Percentiles rank a stretch among this genome's conserved stretches.
Conservation (phyloP, 192 early-diverging fungal genomes). For the Rhizophagus clarus region DNA sequence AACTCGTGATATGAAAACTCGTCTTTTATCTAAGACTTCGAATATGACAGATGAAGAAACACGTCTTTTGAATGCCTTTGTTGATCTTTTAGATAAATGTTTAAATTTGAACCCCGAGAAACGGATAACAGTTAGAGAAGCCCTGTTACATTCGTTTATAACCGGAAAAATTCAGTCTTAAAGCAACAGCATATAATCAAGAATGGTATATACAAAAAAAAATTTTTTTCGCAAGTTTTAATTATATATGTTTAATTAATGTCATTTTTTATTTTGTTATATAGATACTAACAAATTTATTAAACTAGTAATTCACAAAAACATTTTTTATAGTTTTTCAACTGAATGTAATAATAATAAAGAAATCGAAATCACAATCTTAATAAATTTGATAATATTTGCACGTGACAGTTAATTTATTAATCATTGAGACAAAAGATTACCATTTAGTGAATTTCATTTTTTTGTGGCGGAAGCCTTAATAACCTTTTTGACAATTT, state of each 20-base stretch:
- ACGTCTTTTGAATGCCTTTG: slow-evolving; percentile 66
- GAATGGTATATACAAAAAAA: neutral
- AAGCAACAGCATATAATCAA: neutral
- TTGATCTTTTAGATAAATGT: slow-evolving; percentile 84
- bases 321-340: neutral
- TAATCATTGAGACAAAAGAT: neutral
- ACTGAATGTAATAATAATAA: neutral
- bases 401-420: no score
- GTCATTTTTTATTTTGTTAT: neutral
- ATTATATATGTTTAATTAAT: neutral
- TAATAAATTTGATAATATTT: neutral
- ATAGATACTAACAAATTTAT: neutral
- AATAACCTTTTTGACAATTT: slow-evolving; percentile 99
- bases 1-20: slow-evolving; percentile 67
- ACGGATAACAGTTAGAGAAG: slow-evolving; percentile 83
- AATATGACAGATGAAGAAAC: slow-evolving; percentile 60
- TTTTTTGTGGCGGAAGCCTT: slow-evolving; percentile 64
- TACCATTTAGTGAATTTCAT: neutral
- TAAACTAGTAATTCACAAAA: neutral
- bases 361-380: neutral
- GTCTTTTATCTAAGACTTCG: slow-evolving; percentile 62
- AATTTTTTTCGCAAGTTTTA: neutral
- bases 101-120: slow-evolving; percentile 86
- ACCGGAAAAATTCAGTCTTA: slow-evolving; percentile 42
- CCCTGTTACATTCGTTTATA: slow-evolving; percentile 87